A percentile compares a stretch with the other conserved stretches of the same genome.
Evolutionary conservation across 129 eudicot species (phyloP).

Genomic region (Saussurea involucrata): DNA sequence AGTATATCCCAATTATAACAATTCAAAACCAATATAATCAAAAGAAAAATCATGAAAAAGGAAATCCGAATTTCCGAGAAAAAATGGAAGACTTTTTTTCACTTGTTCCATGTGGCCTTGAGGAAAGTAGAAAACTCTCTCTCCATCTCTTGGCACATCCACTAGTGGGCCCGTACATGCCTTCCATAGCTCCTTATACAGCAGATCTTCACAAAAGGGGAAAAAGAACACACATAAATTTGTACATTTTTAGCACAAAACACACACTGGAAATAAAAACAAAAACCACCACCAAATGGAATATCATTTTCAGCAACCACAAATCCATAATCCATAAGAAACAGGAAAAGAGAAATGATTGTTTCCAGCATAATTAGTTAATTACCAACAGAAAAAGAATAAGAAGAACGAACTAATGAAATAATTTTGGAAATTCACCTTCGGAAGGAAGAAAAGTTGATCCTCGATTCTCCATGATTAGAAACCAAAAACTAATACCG

Average conservation of each 20-base stretch:
- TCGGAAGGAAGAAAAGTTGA: constrained; percentile 17
- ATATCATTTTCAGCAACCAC: neutral
- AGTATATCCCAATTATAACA: neutral
- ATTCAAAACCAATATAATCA: constrained; percentile 5
- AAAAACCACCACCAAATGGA: neutral
- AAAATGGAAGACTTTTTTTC: constrained; percentile 10
- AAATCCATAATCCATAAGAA: neutral
- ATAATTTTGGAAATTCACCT: constrained; percentile 19
- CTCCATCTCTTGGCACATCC: constrained; percentile 62
- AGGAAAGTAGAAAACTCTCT: constrained; percentile 89
- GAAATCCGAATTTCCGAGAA: neutral
- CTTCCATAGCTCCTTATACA: constrained; percentile 83
- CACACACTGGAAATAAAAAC: neutral
- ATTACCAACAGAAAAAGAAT: neutral
- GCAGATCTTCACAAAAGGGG: constrained; percentile 28
- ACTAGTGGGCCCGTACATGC: constrained; percentile 96
- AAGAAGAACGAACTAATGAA: neutral
- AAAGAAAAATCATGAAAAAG: neutral
- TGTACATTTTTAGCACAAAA: constrained; percentile 14
- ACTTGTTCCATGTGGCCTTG: constrained; percentile 98
- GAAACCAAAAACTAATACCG: neutral
- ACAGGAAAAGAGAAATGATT: neutral
- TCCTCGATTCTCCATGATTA: constrained; percentile 52
- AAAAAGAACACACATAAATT: neutral
- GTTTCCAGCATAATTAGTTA: neutral